These are phyloP conservation scores for Murraya koenigii DNA, from an alignment of 345 rosid genomes.

Conservation along the genomic window DNA sequence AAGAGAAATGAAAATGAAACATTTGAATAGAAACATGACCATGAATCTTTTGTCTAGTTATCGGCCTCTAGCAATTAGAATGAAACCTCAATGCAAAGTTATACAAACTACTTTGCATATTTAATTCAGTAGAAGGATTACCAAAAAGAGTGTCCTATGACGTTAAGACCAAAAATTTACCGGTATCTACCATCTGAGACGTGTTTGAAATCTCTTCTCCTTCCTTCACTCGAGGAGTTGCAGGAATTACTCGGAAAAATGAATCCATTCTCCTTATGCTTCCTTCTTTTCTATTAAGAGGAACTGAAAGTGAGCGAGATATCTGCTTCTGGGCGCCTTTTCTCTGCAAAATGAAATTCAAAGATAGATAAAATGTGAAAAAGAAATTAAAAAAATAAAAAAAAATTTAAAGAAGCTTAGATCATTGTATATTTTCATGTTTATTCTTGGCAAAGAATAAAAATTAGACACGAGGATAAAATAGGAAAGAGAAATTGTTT, in stretches of 20 bases:
- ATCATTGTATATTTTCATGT: not conserved
- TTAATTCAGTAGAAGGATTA: not conserved
- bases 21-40: not conserved
- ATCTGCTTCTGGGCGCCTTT: constrained; percentile 49
- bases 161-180: constrained; percentile 24
- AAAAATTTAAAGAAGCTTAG: not conserved
- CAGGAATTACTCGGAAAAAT: constrained; percentile 80
- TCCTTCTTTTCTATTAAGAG: constrained; percentile 60
- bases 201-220: constrained; percentile 38
- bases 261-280: constrained; percentile 76
- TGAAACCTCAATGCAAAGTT: not conserved
- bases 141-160: not conserved
- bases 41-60: not conserved
- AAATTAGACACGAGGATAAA: not conserved
- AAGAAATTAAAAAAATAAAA: not conserved
- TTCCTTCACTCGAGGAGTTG: constrained; percentile 77
- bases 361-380: not conserved
- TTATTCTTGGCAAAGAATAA: not conserved
- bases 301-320: constrained; percentile 83
- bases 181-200: constrained; percentile 42
- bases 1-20: not conserved
- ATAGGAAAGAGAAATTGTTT: not conserved
- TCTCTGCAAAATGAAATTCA: constrained; percentile 43
- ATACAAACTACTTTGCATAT: not conserved
- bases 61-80: not conserved